These are phyloP conservation scores for Cladosporium sp. DNA, from an alignment of 2,329 filamentous ascomycete genomes.

Conservation along the genomic window DNA sequence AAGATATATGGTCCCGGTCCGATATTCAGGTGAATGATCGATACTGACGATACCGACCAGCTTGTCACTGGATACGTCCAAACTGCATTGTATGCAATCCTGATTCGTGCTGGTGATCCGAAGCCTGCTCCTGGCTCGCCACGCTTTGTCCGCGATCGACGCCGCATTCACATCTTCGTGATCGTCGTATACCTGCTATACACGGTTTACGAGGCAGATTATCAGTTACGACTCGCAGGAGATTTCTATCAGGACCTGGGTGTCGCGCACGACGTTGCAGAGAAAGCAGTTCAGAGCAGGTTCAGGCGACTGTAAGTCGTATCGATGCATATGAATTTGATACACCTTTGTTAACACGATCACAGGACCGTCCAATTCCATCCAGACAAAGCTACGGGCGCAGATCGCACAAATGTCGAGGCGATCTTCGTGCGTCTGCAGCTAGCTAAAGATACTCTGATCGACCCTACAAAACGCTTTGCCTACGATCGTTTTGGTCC, in stretches of 20 bases:
- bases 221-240: conserved; percentile 65
- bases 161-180: conserved; percentile 77
- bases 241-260: conserved; percentile 78
- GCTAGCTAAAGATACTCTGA: conserved; percentile 74
- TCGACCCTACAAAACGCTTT: conserved; percentile 72
- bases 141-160: conserved; percentile 68
- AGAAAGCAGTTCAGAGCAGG: conserved; percentile 74
- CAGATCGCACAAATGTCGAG: conserved; percentile 39
- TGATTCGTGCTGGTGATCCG: conserved; percentile 83
- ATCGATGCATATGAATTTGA: not conserved
- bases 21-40: not conserved
- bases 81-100: conserved; percentile 77
- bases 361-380: conserved; percentile 58
- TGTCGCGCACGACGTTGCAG: conserved; percentile 63
- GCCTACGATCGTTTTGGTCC: conserved; percentile 89
- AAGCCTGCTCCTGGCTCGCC: conserved; percentile 66
- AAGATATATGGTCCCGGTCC: conserved; percentile 23
- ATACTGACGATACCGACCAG: conserved; percentile 30
- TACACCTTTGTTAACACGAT: not conserved
- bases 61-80: conserved; percentile 75
- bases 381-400: conserved; percentile 69
- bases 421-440: conserved; percentile 77
- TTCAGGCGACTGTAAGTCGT: conserved; percentile 65
- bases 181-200: conserved; percentile 81
- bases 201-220: conserved; percentile 88